These are phyloP conservation scores for Spinellus fusiger DNA, from an alignment of 192 early-diverging fungal species.

Conservation along the genomic window DNA sequence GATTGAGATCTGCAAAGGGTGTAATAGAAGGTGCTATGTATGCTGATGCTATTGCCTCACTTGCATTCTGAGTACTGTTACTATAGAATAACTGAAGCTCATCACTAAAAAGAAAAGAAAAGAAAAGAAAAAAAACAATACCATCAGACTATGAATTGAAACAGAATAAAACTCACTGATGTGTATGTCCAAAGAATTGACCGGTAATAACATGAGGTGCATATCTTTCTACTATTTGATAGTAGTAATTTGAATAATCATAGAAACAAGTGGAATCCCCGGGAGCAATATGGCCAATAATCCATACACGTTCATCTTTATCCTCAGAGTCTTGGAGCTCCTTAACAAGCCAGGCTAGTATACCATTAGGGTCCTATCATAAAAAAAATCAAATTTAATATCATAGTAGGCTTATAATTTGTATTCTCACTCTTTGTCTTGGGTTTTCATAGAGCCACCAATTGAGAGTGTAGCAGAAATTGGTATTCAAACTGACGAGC, in stretches of 20 bases:
- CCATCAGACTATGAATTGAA: not conserved
- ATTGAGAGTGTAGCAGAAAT: constrained; percentile 54
- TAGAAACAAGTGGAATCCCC: constrained; percentile 41
- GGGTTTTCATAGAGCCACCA: constrained; percentile 43
- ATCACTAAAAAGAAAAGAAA: constrained; percentile 20
- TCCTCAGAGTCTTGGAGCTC: constrained; percentile 48
- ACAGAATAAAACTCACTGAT: constrained; percentile 20
- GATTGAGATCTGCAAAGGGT: constrained; percentile 46
- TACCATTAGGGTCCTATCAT: constrained; percentile 43
- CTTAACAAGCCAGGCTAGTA: constrained; percentile 43
- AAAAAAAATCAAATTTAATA: not conserved
- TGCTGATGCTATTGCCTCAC: constrained; percentile 38
- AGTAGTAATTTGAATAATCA: constrained; percentile 46
- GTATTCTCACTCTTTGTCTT: constrained; percentile 22
- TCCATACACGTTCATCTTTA: constrained; percentile 50
- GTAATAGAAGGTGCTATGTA: constrained; percentile 50
- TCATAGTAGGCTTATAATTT: not conserved
- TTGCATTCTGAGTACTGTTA: constrained; percentile 20
- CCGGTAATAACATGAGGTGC: constrained; percentile 47
- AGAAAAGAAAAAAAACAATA: not conserved
- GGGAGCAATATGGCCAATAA: constrained; percentile 49
- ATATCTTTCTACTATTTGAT: constrained; percentile 51
- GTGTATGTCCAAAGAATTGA: constrained; percentile 55
- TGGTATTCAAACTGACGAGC: constrained; percentile 51
- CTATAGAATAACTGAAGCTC: constrained; percentile 49